Percentiles rank a stretch among this genome's conserved stretches.
These are phyloP conservation scores for Komagataella pastoris DNA, from an alignment of 805 yeast species.

Conservation along the genomic window DNA sequence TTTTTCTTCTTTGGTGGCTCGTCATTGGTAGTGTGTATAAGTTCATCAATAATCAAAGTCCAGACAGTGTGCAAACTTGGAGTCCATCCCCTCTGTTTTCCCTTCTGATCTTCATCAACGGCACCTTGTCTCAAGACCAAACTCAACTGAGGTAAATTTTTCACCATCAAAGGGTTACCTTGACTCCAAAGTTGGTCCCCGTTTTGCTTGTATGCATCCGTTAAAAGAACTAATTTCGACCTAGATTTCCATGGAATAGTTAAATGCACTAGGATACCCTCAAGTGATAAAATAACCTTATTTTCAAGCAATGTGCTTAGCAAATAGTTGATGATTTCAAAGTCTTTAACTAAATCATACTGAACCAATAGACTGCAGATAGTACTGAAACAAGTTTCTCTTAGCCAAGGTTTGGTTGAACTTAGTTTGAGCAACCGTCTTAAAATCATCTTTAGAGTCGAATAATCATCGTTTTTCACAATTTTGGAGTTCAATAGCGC, in stretches of 20 bases:
- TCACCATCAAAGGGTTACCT: slow-evolving; percentile 60
- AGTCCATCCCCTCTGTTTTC: slow-evolving; percentile 34
- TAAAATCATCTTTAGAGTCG: slow-evolving; percentile 26
- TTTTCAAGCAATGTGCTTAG: background rate
- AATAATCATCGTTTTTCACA: slow-evolving; percentile 12
- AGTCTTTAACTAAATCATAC: slow-evolving; percentile 5
- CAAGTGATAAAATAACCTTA: slow-evolving; percentile 29
- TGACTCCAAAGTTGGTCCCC: slow-evolving; percentile 41
- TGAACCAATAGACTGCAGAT: slow-evolving; percentile 37
- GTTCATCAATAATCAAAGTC: slow-evolving; percentile 40
- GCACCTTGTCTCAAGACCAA: slow-evolving; percentile 51
- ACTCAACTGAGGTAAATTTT: slow-evolving; percentile 48
- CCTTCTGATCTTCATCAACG: slow-evolving; percentile 39
- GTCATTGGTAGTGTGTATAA: slow-evolving; percentile 9
- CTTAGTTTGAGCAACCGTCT: slow-evolving; percentile 43
- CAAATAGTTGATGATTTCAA: background rate
- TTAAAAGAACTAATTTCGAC: slow-evolving; percentile 5
- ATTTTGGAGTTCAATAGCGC: slow-evolving; percentile 47
- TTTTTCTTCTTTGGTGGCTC: slow-evolving; percentile 11
- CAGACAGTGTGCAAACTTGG: slow-evolving; percentile 71
- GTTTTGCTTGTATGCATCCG: slow-evolving; percentile 8
- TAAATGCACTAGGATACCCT: slow-evolving; percentile 67
- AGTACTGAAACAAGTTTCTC: slow-evolving; percentile 71
- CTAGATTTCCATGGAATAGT: slow-evolving; percentile 25
- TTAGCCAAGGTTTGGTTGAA: slow-evolving; percentile 62